Evolutionary conservation across 805 yeast species (phyloP).

Genomic region (Saturnispora zaruensis): DNA sequence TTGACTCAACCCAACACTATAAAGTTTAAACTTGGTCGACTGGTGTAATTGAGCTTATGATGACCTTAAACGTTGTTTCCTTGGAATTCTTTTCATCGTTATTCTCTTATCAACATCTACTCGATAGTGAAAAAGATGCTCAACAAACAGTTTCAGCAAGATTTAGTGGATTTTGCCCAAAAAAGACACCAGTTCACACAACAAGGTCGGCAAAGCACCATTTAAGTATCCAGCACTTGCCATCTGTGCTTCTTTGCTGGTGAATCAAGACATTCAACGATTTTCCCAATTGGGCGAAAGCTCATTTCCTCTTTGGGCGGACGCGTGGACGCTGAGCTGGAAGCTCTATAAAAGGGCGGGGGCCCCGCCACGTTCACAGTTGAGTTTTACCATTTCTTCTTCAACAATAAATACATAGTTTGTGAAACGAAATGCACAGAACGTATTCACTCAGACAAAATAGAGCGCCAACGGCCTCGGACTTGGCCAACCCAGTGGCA

Average conservation of each 20-base stretch:
- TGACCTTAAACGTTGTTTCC: background rate
- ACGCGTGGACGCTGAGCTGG: background rate
- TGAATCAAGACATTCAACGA: background rate
- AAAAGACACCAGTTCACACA: background rate
- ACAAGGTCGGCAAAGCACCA: background rate
- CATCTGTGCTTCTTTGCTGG: background rate
- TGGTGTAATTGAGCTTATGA: background rate
- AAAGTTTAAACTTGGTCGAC: background rate
- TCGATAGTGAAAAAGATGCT: background rate
- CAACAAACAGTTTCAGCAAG: too few species aligned
- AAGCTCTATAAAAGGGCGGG: background rate
- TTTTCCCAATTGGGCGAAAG: background rate
- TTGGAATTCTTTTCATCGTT: background rate
- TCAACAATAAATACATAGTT: background rate
- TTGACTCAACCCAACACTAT: background rate
- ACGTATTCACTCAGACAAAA: conserved; percentile 72
- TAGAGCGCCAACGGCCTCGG: conserved; percentile 79
- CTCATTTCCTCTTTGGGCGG: background rate
- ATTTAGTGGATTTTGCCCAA: too few species aligned
- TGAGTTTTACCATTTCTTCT: background rate
- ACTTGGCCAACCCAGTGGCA: conserved; percentile 72
- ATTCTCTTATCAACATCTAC: background rate
- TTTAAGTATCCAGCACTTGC: background rate
- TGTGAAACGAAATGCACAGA: conserved; percentile 52
- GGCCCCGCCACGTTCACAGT: background rate